phyloP scores from a whole-genome alignment of 2,329 filamentous ascomycete species.

The Teratosphaeria pseudoeucalypti region DNA sequence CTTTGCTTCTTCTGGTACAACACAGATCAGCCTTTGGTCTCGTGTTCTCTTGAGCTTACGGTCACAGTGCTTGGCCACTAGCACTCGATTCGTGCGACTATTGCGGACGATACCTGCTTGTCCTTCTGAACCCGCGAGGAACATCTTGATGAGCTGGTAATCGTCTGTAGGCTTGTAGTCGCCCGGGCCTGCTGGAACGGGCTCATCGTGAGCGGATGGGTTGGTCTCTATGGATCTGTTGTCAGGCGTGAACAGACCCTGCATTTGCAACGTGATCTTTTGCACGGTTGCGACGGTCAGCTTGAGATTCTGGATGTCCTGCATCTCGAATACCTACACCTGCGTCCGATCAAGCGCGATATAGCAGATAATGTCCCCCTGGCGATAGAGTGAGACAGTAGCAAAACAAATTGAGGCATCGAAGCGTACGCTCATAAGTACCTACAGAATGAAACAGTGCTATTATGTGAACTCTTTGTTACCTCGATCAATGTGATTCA shows the following conservation, averaged over 20 bases:
- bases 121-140: background rate
- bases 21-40: background rate
- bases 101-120: background rate
- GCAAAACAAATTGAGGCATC: too few relatives aligned
- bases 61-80: slow-evolving; percentile 1
- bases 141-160: background rate
- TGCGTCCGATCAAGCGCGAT: too few relatives aligned
- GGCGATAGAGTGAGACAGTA: too few relatives aligned
- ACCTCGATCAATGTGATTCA: too few relatives aligned
- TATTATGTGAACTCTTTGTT: too few relatives aligned
- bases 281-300: background rate
- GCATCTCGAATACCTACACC: too few relatives aligned
- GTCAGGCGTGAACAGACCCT: background rate
- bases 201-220: background rate
- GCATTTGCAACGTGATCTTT: background rate
- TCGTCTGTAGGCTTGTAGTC: background rate
- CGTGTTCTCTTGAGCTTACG: background rate
- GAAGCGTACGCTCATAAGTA: too few relatives aligned
- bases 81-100: background rate
- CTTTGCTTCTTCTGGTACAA: background rate
- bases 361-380: too few relatives aligned
- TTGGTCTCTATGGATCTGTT: background rate
- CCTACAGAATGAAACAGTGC: too few relatives aligned
- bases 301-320: background rate
- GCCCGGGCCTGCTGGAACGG: background rate